These are phyloP conservation scores for Hirsutella rhossiliensis DNA, from an alignment of 2,329 filamentous ascomycete genomes.

Conservation along the genomic window DNA sequence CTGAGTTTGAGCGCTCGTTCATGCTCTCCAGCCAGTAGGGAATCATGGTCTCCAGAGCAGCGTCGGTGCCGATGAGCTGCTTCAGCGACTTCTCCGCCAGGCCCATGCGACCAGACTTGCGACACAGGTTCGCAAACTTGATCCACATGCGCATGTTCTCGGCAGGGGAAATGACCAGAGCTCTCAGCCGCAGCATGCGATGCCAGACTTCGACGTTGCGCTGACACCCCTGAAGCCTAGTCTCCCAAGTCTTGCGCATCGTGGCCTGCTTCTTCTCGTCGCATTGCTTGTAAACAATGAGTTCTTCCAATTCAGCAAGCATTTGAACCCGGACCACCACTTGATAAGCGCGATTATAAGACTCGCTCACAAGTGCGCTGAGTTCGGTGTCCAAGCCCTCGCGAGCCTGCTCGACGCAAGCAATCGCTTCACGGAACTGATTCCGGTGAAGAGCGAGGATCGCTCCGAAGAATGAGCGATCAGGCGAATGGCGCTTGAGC, in stretches of 20 bases:
- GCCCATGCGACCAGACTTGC: slow-evolving; percentile 89
- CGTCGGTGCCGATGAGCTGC: slow-evolving; percentile 67
- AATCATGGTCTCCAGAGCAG: slow-evolving; percentile 47
- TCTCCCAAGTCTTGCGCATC: slow-evolving; percentile 93
- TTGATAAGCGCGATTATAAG: slow-evolving; percentile 92
- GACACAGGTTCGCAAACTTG: slow-evolving; percentile 96
- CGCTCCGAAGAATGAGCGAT: slow-evolving; percentile 94
- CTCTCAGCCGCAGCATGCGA: slow-evolving; percentile 88
- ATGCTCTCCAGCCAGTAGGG: slow-evolving; percentile 42
- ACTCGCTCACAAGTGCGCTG: slow-evolving; percentile 92
- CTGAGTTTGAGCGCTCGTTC: slow-evolving; percentile 5
- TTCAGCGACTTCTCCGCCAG: slow-evolving; percentile 92
- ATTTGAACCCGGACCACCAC: slow-evolving; percentile 98
- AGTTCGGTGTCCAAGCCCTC: slow-evolving; percentile 93
- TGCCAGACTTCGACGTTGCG: slow-evolving; percentile 98
- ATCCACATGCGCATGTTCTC: slow-evolving; percentile 99
- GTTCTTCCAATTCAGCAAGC: slow-evolving; percentile 95
- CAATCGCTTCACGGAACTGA: slow-evolving; percentile 83
- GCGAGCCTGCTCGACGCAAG: slow-evolving; percentile 80
- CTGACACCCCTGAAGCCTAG: slow-evolving; percentile 85
- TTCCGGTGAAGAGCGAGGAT: slow-evolving; percentile 92
- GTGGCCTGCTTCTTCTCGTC: slow-evolving; percentile 80
- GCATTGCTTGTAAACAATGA: slow-evolving; percentile 94
- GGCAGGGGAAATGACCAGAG: slow-evolving; percentile 78
- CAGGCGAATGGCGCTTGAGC: slow-evolving; percentile 87